These are phyloP conservation scores for Rhodocollybia butyracea DNA, from an alignment of 768 basidiomycete species.

Conservation along the genomic window DNA sequence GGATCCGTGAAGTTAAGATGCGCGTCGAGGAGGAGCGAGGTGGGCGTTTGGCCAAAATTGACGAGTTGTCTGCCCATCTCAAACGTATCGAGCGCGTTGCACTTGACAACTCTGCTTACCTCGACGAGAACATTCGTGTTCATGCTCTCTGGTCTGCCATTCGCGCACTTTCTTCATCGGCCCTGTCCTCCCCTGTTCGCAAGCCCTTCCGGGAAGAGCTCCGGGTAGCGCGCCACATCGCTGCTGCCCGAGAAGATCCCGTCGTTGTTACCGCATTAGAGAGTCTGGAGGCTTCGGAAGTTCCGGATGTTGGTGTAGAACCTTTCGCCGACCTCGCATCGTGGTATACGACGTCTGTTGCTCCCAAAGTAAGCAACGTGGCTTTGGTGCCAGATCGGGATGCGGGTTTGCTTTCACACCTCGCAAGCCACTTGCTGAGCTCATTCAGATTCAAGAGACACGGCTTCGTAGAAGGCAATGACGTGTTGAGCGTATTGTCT, in stretches of 20 bases:
- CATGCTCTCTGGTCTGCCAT: conserved; percentile 93
- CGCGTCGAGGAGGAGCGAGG: conserved; percentile 96
- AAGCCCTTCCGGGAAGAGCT: conserved; percentile 91
- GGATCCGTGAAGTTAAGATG: conserved; percentile 95
- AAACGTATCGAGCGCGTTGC: conserved; percentile 91
- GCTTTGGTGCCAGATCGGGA: conserved; percentile 90
- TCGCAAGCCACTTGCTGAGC: conserved; percentile 77
- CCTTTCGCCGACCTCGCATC: conserved; percentile 84
- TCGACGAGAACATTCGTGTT: conserved; percentile 90
- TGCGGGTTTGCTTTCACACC: conserved; percentile 83
- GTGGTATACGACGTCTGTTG: conserved; percentile 87
- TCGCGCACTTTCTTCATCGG: conserved; percentile 68
- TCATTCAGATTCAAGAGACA: conserved; percentile 75
- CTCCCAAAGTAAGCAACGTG: conserved; percentile 82
- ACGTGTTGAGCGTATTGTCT: conserved; percentile 84
- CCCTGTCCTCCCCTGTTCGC: conserved; percentile 62
- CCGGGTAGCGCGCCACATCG: conserved; percentile 71
- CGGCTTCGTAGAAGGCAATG: conserved; percentile 75
- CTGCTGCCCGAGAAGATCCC: conserved; percentile 67
- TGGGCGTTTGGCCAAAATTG: conserved; percentile 90
- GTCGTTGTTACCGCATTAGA: conserved; percentile 66
- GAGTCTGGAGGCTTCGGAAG: conserved; percentile 63
- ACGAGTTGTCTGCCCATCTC: conserved; percentile 85
- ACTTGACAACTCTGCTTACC: conserved; percentile 84
- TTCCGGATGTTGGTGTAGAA: conserved; percentile 80